These are phyloP conservation scores for Escallonia rubra DNA, from an alignment of 129 eudicot species.

Conservation along the genomic window DNA sequence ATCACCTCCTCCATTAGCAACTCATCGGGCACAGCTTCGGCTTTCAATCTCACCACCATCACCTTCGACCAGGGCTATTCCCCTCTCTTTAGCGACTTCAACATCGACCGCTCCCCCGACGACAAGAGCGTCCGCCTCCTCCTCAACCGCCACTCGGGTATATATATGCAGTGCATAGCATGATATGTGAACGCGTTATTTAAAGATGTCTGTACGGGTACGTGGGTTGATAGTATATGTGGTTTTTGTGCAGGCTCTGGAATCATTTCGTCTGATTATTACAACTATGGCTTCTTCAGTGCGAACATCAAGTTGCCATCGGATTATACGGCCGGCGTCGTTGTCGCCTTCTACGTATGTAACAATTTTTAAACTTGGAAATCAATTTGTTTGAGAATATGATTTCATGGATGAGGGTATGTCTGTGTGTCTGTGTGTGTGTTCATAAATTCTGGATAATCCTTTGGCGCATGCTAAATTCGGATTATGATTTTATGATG, in stretches of 20 bases:
- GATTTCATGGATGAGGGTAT: too few relatives aligned
- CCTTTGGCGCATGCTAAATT: too few relatives aligned
- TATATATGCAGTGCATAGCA: background rate
- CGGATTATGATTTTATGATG: too few relatives aligned
- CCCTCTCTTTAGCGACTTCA: slow-evolving; percentile 89
- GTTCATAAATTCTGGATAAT: too few relatives aligned
- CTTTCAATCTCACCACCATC: slow-evolving; percentile 58
- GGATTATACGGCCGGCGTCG: slow-evolving; percentile 68
- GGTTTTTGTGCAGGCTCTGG: slow-evolving; percentile 62
- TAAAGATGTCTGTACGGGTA: background rate
- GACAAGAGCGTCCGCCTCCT: slow-evolving; percentile 64
- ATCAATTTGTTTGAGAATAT: too few relatives aligned
- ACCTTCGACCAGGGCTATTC: slow-evolving; percentile 60
- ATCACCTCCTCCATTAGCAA: slow-evolving; percentile 7
- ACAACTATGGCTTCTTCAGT: slow-evolving; percentile 87
- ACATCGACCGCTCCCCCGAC: slow-evolving; percentile 57
- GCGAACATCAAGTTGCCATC: slow-evolving; percentile 78
- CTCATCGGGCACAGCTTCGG: slow-evolving; percentile 1
- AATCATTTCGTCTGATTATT: slow-evolving; percentile 78
- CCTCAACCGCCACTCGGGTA: slow-evolving; percentile 89
- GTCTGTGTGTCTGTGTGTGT: too few relatives aligned
- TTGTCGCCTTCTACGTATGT: slow-evolving; percentile 74
- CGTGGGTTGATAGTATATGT: background rate
- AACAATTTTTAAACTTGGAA: too few relatives aligned
- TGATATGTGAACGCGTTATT: background rate